Percentiles rank a stretch among this genome's conserved stretches.
phyloP scores from a whole-genome alignment of 1,139 yeast genomes.

The Pichia sp. region DNA sequence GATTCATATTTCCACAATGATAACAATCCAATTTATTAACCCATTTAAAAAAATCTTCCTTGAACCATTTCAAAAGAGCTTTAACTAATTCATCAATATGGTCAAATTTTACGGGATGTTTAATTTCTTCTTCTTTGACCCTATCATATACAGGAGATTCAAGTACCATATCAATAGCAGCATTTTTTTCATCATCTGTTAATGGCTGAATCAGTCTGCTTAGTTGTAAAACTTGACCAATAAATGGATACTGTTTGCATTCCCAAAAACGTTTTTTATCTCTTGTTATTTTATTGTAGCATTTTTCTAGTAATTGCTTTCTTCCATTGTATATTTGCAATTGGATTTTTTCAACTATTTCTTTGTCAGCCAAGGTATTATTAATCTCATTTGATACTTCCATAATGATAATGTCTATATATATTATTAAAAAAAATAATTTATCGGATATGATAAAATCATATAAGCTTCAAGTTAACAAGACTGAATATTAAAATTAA shows the following conservation, averaged over 20 bases:
- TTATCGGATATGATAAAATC: no score
- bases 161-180: conserved; percentile 36
- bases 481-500: no score
- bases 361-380: background rate
- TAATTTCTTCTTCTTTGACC: conserved; percentile 29
- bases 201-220: conserved; percentile 5
- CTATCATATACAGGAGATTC: conserved; percentile 35
- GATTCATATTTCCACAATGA: conserved; percentile 41
- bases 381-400: background rate
- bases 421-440: no score
- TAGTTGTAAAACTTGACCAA: conserved; percentile 2
- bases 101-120: conserved; percentile 32
- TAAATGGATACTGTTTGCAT: conserved; percentile 1
- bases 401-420: background rate
- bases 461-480: no score
- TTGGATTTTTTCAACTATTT: background rate
- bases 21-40: conserved; percentile 64
- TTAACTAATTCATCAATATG: conserved; percentile 67
- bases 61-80: conserved; percentile 70
- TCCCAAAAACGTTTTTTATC: background rate
- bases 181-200: conserved; percentile 15
- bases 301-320: background rate
- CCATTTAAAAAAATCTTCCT: conserved; percentile 78
- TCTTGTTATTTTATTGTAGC: background rate
- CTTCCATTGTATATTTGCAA: conserved; percentile 3